Evolutionary conservation across 495 filamentous ascomycete species (phyloP).

Genomic region (Podospora appendiculata): DNA sequence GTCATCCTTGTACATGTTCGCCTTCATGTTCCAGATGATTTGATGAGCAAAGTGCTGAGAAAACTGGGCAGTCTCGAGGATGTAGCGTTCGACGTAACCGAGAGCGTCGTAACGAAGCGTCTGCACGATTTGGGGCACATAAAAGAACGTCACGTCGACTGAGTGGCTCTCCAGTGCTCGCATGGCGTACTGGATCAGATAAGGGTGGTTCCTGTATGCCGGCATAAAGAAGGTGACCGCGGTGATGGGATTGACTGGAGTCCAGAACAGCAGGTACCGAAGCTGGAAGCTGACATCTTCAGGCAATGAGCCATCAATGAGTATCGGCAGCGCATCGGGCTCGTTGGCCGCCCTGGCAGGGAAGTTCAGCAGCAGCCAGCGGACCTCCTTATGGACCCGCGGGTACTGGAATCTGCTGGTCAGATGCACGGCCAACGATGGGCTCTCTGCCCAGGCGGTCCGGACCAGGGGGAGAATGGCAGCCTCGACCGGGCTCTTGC

Average conservation of each 20-base stretch:
- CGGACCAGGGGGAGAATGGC: conserved; percentile 53
- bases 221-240: conserved; percentile 91
- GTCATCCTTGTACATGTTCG: conserved; percentile 96
- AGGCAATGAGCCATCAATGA: conserved; percentile 70
- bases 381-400: conserved; percentile 64
- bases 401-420: conserved; percentile 67
- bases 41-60: conserved; percentile 97
- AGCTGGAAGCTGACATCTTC: conserved; percentile 69
- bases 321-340: conserved; percentile 70
- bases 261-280: conserved; percentile 90
- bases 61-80: conserved; percentile 89
- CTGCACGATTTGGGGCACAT: conserved; percentile 96
- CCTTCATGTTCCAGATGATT: conserved; percentile 99
- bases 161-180: conserved; percentile 86
- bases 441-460: conserved; percentile 78
- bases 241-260: conserved; percentile 84
- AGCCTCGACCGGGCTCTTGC: conserved; percentile 44
- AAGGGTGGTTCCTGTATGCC: conserved; percentile 87
- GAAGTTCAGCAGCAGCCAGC: conserved; percentile 69
- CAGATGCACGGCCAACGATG: conserved; percentile 78
- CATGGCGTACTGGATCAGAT: conserved; percentile 96
- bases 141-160: conserved; percentile 96
- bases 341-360: conserved; percentile 73
- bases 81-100: conserved; percentile 94
- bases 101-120: conserved; percentile 90